phyloP scores from a whole-genome alignment of 306 rosid species.

The Trichosanthes cucumerina region DNA sequence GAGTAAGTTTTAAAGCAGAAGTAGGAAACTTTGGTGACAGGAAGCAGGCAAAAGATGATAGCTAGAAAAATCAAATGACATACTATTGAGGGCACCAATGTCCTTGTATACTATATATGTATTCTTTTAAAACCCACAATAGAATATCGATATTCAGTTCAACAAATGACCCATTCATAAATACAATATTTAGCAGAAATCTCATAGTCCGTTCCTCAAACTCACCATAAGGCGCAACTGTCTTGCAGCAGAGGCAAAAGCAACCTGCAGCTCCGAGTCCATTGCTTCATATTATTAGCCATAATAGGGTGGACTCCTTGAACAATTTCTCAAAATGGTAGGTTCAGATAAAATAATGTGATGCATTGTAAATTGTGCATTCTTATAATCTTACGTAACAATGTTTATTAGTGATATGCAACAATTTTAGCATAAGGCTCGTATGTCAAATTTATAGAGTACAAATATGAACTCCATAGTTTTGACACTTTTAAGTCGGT shows the following conservation, averaged over 20 bases:
- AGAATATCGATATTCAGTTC: not conserved
- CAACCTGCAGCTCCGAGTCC: conserved; percentile 57
- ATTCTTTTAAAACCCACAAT: not conserved
- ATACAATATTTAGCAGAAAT: not conserved
- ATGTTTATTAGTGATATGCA: no score
- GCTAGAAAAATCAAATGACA: not conserved
- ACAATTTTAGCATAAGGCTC: no score
- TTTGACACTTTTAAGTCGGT: no score
- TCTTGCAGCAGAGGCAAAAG: conserved; percentile 72
- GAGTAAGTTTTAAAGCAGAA: not conserved
- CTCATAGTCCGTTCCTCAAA: not conserved
- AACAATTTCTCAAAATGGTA: no score
- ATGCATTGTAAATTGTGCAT: no score
- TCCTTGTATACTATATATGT: conserved; percentile 5
- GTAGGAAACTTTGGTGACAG: not conserved
- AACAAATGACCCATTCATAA: not conserved
- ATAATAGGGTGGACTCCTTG: no score
- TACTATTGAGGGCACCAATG: not conserved
- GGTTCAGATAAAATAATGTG: no score
- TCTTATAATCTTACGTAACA: no score
- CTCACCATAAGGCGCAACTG: conserved; percentile 94
- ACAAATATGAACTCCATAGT: no score
- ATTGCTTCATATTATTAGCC: conserved; percentile 63
- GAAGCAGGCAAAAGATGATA: not conserved
- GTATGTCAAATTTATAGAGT: no score